phyloP scores from a whole-genome alignment of 2,329 filamentous ascomycete genomes.

The Calonectria hawksworthii region DNA sequence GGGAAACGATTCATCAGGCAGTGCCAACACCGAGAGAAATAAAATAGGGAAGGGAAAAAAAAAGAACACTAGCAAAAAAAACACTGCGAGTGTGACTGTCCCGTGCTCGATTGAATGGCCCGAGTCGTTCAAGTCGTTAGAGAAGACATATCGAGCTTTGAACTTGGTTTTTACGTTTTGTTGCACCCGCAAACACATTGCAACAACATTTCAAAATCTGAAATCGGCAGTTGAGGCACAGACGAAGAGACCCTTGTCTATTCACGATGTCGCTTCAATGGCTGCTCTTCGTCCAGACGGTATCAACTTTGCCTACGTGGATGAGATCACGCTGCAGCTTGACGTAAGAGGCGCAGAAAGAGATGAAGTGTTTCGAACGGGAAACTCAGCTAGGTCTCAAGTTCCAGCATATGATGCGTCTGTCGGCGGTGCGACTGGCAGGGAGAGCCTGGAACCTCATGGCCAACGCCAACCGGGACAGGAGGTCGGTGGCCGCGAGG shows the following conservation, averaged over 20 bases:
- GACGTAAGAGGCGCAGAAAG: slow-evolving; percentile 78
- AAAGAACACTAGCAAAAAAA: slow-evolving; percentile 32
- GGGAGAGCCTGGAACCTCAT: slow-evolving; percentile 55
- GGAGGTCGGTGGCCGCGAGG: slow-evolving; percentile 66
- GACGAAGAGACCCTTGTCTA: slow-evolving; percentile 76
- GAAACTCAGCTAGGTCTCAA: slow-evolving; percentile 62
- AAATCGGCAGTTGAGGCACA: slow-evolving; percentile 87
- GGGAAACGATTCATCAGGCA: slow-evolving; percentile 26
- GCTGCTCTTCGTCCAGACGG: slow-evolving; percentile 82
- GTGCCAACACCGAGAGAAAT: slow-evolving; percentile 11
- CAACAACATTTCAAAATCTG: slow-evolving; percentile 92
- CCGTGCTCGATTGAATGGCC: slow-evolving; percentile 74
- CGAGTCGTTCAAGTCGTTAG: slow-evolving; percentile 77
- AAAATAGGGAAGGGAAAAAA: slow-evolving; percentile 17
- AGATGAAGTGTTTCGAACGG: slow-evolving; percentile 72
- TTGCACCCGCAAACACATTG: slow-evolving; percentile 90
- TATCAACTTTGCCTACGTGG: slow-evolving; percentile 88
- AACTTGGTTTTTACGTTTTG: slow-evolving; percentile 97
- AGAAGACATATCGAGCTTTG: slow-evolving; percentile 84
- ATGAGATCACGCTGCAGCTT: slow-evolving; percentile 85
- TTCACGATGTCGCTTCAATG: slow-evolving; percentile 87
- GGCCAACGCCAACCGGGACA: slow-evolving; percentile 19
- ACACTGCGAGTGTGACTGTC: slow-evolving; percentile 35
- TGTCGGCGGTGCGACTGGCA: slow-evolving; percentile 68
- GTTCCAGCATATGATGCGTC: slow-evolving; percentile 67